Evolutionary conservation across 495 filamentous ascomycete genomes (phyloP).

Genomic region (Talaromyces thailandensis): DNA sequence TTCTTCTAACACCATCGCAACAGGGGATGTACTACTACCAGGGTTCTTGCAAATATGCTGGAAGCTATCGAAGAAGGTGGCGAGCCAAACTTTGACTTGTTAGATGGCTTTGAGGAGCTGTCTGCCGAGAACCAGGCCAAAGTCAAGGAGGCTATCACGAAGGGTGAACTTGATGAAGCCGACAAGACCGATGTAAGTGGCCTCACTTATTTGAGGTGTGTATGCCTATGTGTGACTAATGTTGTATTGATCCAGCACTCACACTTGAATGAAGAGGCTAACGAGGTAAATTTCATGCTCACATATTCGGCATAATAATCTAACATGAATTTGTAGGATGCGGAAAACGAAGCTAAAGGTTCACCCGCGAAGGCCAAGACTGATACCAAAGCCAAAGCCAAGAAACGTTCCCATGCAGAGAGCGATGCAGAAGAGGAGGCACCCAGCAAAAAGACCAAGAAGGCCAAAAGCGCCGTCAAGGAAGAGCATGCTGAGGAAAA

Average conservation of each 20-base stretch:
- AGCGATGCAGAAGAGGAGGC: constrained; percentile 10
- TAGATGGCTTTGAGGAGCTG: constrained; percentile 71
- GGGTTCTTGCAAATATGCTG: constrained; percentile 47
- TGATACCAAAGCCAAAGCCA: constrained; percentile 18
- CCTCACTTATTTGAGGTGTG: constrained; percentile 10
- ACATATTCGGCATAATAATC: constrained; percentile 20
- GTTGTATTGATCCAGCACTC: constrained; percentile 10
- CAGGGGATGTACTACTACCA: constrained; percentile 77
- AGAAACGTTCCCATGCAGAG: constrained; percentile 35
- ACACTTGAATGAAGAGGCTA: constrained; percentile 10
- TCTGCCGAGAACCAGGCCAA: constrained; percentile 52
- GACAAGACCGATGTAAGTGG: constrained; percentile 21
- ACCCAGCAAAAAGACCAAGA: constrained; percentile 13
- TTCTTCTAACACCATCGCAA: neutral
- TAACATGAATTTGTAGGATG: neutral
- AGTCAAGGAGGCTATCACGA: constrained; percentile 48
- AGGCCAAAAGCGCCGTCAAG: constrained; percentile 6
- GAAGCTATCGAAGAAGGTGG: constrained; percentile 25
- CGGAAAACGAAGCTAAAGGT: constrained; percentile 13
- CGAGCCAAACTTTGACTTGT: constrained; percentile 23
- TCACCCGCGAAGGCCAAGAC: constrained; percentile 11
- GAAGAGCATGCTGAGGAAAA: constrained; percentile 12
- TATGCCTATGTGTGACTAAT: constrained; percentile 15
- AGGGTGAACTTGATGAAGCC: constrained; percentile 66
- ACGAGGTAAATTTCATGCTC: constrained; percentile 9